Percentiles rank a stretch among this genome's conserved stretches.
Evolutionary conservation across 805 yeast species (phyloP).

Genomic region (Spathaspora arborariae): DNA sequence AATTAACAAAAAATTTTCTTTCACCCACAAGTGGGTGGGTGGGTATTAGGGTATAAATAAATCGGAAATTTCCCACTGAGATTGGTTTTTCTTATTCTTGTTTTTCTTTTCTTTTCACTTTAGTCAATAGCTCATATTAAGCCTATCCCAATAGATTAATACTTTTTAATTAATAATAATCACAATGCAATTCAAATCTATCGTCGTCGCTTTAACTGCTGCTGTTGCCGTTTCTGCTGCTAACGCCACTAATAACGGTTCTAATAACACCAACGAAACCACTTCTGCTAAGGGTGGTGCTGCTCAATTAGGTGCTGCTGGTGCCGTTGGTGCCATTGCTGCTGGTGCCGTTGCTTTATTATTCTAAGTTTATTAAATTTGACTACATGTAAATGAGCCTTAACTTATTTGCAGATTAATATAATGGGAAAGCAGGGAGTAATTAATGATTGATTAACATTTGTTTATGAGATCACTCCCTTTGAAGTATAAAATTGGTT

Average conservation of each 20-base stretch:
- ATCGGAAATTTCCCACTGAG: neutral
- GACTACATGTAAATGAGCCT: slow-evolving; percentile 1
- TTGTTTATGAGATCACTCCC: neutral
- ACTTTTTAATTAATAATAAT: neutral
- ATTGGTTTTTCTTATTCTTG: neutral
- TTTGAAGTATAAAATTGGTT: neutral
- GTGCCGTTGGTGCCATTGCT: slow-evolving; percentile 77
- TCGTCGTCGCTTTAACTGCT: slow-evolving; percentile 20
- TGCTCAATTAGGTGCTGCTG: slow-evolving; percentile 61
- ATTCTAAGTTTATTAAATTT: slow-evolving; percentile 21
- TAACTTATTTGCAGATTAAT: too few species aligned
- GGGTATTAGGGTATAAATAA: slow-evolving; percentile 3
- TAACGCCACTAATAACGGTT: slow-evolving; percentile 35
- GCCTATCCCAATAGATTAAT: neutral
- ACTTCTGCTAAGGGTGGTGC: slow-evolving; percentile 46
- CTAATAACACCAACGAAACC: slow-evolving; percentile 41
- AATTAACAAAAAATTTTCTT: neutral
- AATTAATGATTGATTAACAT: neutral
- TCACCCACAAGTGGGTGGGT: too few species aligned
- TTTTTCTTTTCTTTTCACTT: slow-evolving; percentile 4
- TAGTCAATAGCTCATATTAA: neutral
- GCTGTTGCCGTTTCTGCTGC: slow-evolving; percentile 57
- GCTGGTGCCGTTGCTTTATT: slow-evolving; percentile 73
- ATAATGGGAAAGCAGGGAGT: neutral
- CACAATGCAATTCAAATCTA: slow-evolving; percentile 70